Conservation (phyloP, 140 eudicot genomes). For the Cichorium intybus region DNA sequence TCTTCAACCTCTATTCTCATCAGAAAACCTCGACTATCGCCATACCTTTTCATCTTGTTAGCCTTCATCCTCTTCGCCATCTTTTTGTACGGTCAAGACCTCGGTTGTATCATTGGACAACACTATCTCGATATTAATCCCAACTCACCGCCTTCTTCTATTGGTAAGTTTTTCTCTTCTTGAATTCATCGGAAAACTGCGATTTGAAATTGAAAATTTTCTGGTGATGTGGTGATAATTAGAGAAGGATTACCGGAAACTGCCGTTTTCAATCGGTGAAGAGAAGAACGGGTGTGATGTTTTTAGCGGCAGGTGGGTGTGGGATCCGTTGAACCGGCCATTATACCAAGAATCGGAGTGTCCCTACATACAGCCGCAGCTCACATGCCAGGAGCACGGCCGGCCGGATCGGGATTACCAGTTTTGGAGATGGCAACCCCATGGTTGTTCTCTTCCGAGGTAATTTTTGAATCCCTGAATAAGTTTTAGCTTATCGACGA, state of each 20-base stretch:
- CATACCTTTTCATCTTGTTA: slow-evolving; percentile 43
- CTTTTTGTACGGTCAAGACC: slow-evolving; percentile 48
- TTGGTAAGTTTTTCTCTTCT: slow-evolving; percentile 24
- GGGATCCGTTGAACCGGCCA: slow-evolving; percentile 64
- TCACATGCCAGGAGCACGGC: slow-evolving; percentile 81
- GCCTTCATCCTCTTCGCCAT: slow-evolving; percentile 54
- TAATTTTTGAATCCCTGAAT: neutral
- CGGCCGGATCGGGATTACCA: slow-evolving; percentile 73
- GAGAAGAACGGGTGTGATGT: slow-evolving; percentile 47
- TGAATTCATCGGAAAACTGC: neutral
- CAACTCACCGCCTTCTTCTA: slow-evolving; percentile 14
- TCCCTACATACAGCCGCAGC: slow-evolving; percentile 75
- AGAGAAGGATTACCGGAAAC: slow-evolving; percentile 41
- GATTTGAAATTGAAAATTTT: neutral
- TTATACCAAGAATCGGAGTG: slow-evolving; percentile 77
- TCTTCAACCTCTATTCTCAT: slow-evolving; percentile 19
- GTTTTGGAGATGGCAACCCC: slow-evolving; percentile 92
- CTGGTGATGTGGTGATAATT: slow-evolving; percentile 11
- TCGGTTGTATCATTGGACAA: slow-evolving; percentile 32
- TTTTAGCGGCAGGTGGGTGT: slow-evolving; percentile 75
- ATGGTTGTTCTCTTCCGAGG: slow-evolving; percentile 81
- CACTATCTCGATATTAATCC: slow-evolving; percentile 10
- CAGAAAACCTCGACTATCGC: slow-evolving; percentile 48
- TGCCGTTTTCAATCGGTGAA: slow-evolving; percentile 45
- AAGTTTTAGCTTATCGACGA: neutral